Conservation (phyloP, 805 yeast genomes). For the Candida saitoana region DNA sequence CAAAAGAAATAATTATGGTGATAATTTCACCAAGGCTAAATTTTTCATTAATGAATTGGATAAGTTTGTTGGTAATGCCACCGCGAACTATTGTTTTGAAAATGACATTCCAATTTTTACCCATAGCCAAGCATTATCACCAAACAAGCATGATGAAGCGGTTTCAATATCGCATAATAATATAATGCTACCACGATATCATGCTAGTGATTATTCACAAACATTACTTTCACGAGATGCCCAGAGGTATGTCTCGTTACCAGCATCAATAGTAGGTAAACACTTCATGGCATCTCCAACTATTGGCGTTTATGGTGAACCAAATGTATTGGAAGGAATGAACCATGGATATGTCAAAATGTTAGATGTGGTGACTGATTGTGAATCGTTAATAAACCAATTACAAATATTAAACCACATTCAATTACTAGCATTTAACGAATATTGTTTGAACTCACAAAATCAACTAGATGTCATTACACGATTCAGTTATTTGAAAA, state of each 20-base stretch:
- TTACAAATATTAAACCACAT: constrained; percentile 30
- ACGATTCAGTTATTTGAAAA: constrained; percentile 23
- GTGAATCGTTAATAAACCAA: constrained; percentile 31
- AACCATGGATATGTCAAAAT: constrained; percentile 26
- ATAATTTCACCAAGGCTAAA: constrained; percentile 9
- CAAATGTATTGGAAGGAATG: constrained; percentile 25
- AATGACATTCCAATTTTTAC: constrained; percentile 15
- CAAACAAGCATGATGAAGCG: not conserved
- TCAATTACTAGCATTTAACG: not conserved
- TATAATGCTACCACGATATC: constrained; percentile 30
- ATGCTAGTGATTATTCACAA: constrained; percentile 33
- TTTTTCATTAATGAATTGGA: constrained; percentile 26
- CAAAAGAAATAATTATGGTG: constrained; percentile 2
- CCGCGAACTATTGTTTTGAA: constrained; percentile 18
- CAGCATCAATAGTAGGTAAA: constrained; percentile 31
- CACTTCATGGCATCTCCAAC: constrained; percentile 22
- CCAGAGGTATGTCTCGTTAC: constrained; percentile 29
- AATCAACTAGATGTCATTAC: constrained; percentile 5
- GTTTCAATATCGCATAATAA: constrained; percentile 30
- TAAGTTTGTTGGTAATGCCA: constrained; percentile 21
- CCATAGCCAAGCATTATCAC: constrained; percentile 16
- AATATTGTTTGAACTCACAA: constrained; percentile 2
- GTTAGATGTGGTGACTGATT: constrained; percentile 17
- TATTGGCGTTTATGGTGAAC: constrained; percentile 12
- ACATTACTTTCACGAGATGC: constrained; percentile 34